phyloP scores from a whole-genome alignment of 202 grass and related monocot genomes.

The Hordeum pubiflorum region DNA sequence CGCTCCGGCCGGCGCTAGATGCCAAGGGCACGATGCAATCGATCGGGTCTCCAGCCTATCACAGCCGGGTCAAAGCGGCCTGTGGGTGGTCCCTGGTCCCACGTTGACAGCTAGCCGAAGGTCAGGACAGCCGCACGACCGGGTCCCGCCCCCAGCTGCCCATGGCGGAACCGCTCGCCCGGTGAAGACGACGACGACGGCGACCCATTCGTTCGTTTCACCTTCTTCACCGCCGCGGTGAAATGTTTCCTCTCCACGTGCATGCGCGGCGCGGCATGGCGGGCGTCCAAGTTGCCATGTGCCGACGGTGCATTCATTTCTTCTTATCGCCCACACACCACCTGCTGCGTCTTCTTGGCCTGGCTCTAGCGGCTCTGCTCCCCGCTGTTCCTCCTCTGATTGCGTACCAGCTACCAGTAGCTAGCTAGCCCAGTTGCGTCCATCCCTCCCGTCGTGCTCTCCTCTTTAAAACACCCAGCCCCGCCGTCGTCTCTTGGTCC shows the following conservation, averaged over 20 bases:
- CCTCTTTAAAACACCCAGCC: slow-evolving; percentile 32
- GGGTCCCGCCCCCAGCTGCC: slow-evolving; percentile 8
- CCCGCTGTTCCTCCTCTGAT: background rate
- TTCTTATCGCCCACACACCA: background rate
- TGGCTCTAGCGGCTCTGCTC: background rate
- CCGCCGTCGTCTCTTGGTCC: background rate
- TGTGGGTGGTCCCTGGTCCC: background rate
- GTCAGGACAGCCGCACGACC: background rate
- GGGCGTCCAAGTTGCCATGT: slow-evolving; percentile 34
- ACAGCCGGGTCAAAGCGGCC: slow-evolving; percentile 13
- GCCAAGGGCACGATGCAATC: background rate
- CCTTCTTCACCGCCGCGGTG: background rate
- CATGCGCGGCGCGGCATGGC: background rate
- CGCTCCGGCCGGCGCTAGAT: background rate
- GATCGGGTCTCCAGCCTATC: background rate
- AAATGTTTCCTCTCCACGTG: background rate
- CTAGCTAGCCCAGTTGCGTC: background rate
- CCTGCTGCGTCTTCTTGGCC: background rate
- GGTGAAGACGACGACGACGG: background rate
- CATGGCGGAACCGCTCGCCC: background rate
- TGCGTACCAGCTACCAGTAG: background rate
- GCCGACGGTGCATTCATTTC: slow-evolving; percentile 8
- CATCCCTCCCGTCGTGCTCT: background rate
- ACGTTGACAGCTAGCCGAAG: slow-evolving; percentile 22
- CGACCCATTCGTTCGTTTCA: background rate